Evolutionary conservation across 805 yeast species (phyloP).

Genomic region (Jamesozyma lodderae): DNA sequence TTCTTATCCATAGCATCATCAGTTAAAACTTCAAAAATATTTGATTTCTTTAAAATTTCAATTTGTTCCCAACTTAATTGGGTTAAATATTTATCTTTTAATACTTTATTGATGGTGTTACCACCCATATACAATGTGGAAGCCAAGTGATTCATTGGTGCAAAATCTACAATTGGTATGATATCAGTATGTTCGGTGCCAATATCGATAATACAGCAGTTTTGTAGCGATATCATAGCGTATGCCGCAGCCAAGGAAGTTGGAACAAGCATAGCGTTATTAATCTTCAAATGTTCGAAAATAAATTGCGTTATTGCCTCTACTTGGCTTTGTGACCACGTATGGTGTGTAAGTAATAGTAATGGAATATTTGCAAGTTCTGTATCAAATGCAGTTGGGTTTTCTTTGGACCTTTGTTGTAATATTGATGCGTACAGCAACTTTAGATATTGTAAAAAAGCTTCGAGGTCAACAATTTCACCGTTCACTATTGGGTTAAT

Average conservation of each 20-base stretch:
- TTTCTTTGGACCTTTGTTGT: slow-evolving; percentile 16
- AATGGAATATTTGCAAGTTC: slow-evolving; percentile 51
- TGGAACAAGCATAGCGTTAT: slow-evolving; percentile 65
- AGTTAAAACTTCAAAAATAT: slow-evolving; percentile 70
- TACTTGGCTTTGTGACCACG: slow-evolving; percentile 59
- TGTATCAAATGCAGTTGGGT: slow-evolving; percentile 21
- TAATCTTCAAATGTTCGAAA: slow-evolving; percentile 63
- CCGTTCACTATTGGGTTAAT: slow-evolving; percentile 61
- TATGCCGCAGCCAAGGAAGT: slow-evolving; percentile 59
- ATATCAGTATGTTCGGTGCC: slow-evolving; percentile 72
- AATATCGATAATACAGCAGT: slow-evolving; percentile 68
- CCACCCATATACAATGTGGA: slow-evolving; percentile 54
- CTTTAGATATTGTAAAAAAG: slow-evolving; percentile 53
- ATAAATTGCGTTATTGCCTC: slow-evolving; percentile 68
- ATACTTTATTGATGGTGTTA: slow-evolving; percentile 43
- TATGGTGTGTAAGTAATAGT: slow-evolving; percentile 52
- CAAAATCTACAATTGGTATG: slow-evolving; percentile 69
- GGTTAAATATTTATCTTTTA: slow-evolving; percentile 46
- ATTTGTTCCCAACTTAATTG: slow-evolving; percentile 47
- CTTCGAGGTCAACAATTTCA: slow-evolving; percentile 55
- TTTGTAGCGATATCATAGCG: slow-evolving; percentile 60
- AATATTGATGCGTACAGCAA: slow-evolving; percentile 40
- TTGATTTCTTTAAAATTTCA: slow-evolving; percentile 64
- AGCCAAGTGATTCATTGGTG: slow-evolving; percentile 48
- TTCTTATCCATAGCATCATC: slow-evolving; percentile 55